phyloP scores from a whole-genome alignment of 2,329 filamentous ascomycete genomes.

The Ilyonectria sp. region DNA sequence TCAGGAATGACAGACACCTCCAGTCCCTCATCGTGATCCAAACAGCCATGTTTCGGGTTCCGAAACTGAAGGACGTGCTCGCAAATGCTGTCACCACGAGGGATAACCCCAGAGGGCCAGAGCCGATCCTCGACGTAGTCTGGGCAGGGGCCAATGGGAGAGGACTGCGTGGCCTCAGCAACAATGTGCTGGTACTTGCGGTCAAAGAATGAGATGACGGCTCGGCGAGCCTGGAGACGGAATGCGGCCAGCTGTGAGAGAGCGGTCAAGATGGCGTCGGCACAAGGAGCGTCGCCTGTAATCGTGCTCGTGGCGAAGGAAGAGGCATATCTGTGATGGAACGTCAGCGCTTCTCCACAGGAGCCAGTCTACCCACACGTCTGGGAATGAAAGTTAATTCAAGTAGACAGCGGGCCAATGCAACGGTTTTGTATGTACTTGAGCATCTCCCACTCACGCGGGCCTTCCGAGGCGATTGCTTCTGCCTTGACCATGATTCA shows the following conservation, averaged over 20 bases:
- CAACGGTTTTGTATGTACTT: background rate
- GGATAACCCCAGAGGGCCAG: background rate
- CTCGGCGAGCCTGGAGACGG: slow-evolving; percentile 55
- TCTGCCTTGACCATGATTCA: slow-evolving; percentile 9
- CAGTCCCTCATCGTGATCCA: background rate
- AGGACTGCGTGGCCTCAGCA: slow-evolving; percentile 58
- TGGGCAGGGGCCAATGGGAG: slow-evolving; percentile 44
- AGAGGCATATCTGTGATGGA: slow-evolving; percentile 9
- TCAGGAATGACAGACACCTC: slow-evolving; percentile 1
- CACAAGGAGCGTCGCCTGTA: slow-evolving; percentile 2
- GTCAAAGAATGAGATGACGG: slow-evolving; percentile 61
- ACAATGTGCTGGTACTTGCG: slow-evolving; percentile 57
- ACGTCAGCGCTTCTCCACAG: background rate
- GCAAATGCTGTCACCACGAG: slow-evolving; percentile 6
- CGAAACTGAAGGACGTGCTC: slow-evolving; percentile 5
- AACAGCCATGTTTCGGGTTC: background rate
- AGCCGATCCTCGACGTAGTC: slow-evolving; percentile 36
- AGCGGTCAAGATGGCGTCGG: slow-evolving; percentile 54
- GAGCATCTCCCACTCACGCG: slow-evolving; percentile 13
- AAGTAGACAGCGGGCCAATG: background rate
- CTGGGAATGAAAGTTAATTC: background rate
- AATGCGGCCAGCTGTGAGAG: slow-evolving; percentile 59
- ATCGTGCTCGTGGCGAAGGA: background rate
- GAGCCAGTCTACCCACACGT: background rate
- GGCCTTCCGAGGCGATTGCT: slow-evolving; percentile 5